Evolutionary conservation across 371 early-diverging fungal genomes (phyloP).

Genomic region (Parasitella parasitica): DNA sequence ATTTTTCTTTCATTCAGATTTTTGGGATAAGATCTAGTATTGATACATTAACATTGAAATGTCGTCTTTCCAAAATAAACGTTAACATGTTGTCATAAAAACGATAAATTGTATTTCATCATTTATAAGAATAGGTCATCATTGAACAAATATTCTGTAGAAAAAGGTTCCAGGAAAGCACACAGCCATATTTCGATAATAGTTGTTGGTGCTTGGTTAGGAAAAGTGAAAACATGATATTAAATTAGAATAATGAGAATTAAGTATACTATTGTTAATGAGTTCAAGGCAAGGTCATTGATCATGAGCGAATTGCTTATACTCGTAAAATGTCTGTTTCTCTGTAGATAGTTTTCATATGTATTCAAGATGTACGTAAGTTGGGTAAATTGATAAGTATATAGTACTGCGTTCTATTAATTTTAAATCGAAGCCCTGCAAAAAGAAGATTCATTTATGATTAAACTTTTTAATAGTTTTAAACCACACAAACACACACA

Average conservation of each 20-base stretch:
- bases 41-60: not conserved
- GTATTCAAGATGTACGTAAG: not conserved
- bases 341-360: too few relatives aligned
- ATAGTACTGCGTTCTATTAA: not conserved
- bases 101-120: not conserved
- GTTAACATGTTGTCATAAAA: not conserved
- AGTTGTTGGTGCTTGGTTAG: not conserved
- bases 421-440: not conserved
- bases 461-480: not conserved
- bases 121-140: not conserved
- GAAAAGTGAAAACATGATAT: not conserved
- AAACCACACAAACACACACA: not conserved
- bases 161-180: not conserved
- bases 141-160: not conserved
- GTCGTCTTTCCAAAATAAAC: not conserved
- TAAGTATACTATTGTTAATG: not conserved
- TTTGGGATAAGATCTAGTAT: not conserved
- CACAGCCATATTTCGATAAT: not conserved
- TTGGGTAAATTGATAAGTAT: too few relatives aligned
- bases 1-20: not conserved
- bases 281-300: not conserved
- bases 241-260: not conserved
- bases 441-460: not conserved
- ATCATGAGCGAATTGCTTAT: not conserved
- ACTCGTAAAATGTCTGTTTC: too few relatives aligned